Percentiles rank a stretch among this genome's conserved stretches.
Evolutionary conservation across 495 filamentous ascomycete species (phyloP).

Genomic region (Xylaria nigripes): DNA sequence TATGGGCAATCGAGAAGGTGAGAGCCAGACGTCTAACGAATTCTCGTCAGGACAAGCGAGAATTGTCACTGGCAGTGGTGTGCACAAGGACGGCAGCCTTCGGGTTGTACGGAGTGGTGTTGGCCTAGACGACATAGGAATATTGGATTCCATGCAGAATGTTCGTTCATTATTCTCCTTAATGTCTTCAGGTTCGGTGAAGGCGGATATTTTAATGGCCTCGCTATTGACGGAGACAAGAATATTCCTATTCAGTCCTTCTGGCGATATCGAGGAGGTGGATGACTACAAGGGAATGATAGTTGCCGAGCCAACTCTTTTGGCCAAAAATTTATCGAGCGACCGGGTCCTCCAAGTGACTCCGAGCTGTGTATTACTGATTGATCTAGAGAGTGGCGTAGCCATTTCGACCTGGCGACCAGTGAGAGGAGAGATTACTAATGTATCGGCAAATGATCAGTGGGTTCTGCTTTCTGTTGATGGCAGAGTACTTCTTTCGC

Average conservation of each 20-base stretch:
- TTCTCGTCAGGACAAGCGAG: slow-evolving; percentile 91
- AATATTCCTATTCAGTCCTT: slow-evolving; percentile 64
- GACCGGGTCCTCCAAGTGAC: slow-evolving; percentile 74
- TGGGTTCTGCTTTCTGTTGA: slow-evolving; percentile 64
- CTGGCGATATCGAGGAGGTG: slow-evolving; percentile 81
- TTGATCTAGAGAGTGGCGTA: slow-evolving; percentile 64
- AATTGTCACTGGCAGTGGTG: slow-evolving; percentile 86
- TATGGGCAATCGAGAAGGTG: slow-evolving; percentile 72
- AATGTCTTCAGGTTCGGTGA: slow-evolving; percentile 38
- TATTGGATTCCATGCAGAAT: slow-evolving; percentile 65
- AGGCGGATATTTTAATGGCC: slow-evolving; percentile 63
- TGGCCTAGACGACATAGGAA: slow-evolving; percentile 79
- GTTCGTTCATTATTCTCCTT: slow-evolving; percentile 57
- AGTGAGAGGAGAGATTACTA: slow-evolving; percentile 56
- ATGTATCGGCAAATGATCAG: slow-evolving; percentile 63
- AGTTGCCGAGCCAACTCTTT: slow-evolving; percentile 63
- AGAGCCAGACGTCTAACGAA: slow-evolving; percentile 67
- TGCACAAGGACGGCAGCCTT: slow-evolving; percentile 75
- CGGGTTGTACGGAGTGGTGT: slow-evolving; percentile 88
- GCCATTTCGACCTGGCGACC: slow-evolving; percentile 61
- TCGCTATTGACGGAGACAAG: slow-evolving; percentile 80
- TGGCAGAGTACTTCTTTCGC: slow-evolving; percentile 56
- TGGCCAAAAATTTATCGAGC: slow-evolving; percentile 54
- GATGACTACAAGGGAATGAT: slow-evolving; percentile 61
- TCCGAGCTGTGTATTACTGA: slow-evolving; percentile 48